phyloP scores from a whole-genome alignment of 2,329 filamentous ascomycete species.

The Parastagonospora nodorum region DNA sequence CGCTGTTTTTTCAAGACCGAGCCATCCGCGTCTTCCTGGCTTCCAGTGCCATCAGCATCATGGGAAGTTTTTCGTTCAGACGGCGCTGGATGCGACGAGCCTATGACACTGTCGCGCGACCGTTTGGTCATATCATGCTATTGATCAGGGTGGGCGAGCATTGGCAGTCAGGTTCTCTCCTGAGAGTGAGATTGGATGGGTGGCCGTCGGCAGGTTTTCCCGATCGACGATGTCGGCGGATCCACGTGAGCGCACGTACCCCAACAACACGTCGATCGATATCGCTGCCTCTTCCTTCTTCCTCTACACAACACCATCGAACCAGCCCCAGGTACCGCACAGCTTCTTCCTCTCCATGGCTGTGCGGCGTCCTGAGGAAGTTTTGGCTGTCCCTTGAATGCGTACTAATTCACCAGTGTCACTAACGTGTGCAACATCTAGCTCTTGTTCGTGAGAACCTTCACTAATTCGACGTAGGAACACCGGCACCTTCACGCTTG shows the following conservation, averaged over 20 bases:
- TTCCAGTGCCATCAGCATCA: conserved; percentile 28
- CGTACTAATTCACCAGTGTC: background rate
- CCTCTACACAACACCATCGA: background rate
- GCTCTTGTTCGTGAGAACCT: background rate
- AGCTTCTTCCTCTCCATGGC: background rate
- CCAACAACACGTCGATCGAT: background rate
- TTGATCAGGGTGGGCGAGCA: background rate
- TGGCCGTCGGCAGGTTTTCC: background rate
- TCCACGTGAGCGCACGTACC: conserved; percentile 7
- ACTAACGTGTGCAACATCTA: background rate
- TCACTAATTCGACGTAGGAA: background rate
- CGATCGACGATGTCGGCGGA: background rate
- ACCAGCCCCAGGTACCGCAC: background rate
- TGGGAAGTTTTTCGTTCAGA: conserved; percentile 20
- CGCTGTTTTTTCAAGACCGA: conserved; percentile 40
- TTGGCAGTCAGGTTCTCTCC: too few relatives aligned
- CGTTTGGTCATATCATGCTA: conserved; percentile 45
- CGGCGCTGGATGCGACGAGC: conserved; percentile 23
- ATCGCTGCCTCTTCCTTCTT: background rate
- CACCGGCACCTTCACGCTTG: too few relatives aligned
- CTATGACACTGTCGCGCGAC: conserved; percentile 26
- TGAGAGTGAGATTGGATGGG: background rate
- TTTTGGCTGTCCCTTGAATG: background rate
- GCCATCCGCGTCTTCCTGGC: conserved; percentile 29
- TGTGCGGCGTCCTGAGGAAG: background rate